These are phyloP conservation scores for Akanthomyces lecanii DNA, from an alignment of 2,329 filamentous ascomycete genomes.

Conservation along the genomic window DNA sequence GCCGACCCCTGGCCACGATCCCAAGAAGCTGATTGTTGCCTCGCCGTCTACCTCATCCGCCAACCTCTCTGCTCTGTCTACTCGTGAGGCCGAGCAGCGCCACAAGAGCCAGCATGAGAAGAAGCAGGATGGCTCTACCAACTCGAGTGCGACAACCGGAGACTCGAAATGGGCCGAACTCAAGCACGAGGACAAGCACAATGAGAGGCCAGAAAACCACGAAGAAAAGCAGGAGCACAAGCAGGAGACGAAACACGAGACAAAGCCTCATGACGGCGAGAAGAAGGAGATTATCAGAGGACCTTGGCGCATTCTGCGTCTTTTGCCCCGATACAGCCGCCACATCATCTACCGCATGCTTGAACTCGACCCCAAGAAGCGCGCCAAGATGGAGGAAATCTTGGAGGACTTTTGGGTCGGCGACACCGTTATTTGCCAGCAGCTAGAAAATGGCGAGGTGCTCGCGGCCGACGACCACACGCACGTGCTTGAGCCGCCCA, in stretches of 20 bases:
- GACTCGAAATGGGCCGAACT: conserved; percentile 11
- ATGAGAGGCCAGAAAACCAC: conserved; percentile 25
- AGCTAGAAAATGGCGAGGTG: conserved; percentile 66
- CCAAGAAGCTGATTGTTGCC: conserved; percentile 47
- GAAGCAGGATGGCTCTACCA: conserved; percentile 22
- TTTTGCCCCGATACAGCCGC: conserved; percentile 83
- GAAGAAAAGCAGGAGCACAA: conserved; percentile 26
- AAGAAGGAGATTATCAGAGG: conserved; percentile 82
- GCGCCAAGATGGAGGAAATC: conserved; percentile 82
- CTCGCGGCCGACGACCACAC: conserved; percentile 71
- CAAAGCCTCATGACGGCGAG: conserved; percentile 31
- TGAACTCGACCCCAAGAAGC: conserved; percentile 75
- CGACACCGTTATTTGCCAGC: conserved; percentile 76
- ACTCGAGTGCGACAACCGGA: conserved; percentile 1
- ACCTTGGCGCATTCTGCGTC: conserved; percentile 81
- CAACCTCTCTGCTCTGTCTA: conserved; percentile 37
- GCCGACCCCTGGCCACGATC: conserved; percentile 70
- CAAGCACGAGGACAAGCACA: conserved; percentile 13
- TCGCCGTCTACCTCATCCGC: conserved; percentile 37
- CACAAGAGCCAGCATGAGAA: conserved; percentile 19
- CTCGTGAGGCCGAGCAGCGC: conserved; percentile 37
- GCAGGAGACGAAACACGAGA: conserved; percentile 18
- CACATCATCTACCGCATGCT: conserved; percentile 92
- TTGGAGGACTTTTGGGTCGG: conserved; percentile 87
- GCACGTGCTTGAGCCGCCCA: conserved; percentile 76